Conservation (phyloP, 495 filamentous ascomycete species). For the Tetracladium setigerum region DNA sequence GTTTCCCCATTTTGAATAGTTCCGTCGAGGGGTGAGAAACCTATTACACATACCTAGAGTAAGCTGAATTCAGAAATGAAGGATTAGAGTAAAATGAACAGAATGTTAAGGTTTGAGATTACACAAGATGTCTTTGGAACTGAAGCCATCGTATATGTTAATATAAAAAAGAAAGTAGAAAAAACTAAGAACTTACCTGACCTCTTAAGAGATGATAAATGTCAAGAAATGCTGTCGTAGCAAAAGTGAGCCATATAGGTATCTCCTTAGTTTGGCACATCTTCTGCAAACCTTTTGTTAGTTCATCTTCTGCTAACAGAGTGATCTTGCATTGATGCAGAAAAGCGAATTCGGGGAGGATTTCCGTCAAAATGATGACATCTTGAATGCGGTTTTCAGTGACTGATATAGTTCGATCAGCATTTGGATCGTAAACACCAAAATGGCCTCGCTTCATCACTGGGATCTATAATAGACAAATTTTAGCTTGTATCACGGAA, state of each 20-base stretch:
- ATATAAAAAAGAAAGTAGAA: no score
- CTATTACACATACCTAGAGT: no score
- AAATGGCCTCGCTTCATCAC: slow-evolving; percentile 27
- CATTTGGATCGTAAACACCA: slow-evolving; percentile 25
- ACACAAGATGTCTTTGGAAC: no score
- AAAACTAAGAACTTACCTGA: not conserved
- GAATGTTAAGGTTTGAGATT: no score
- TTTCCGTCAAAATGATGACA: slow-evolving; percentile 23
- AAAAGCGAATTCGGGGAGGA: slow-evolving; percentile 28
- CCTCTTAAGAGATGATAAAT: slow-evolving; percentile 26
- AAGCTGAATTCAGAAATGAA: no score
- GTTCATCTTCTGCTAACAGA: slow-evolving; percentile 21
- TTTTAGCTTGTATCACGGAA: no score
- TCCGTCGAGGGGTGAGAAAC: no score
- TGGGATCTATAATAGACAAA: slow-evolving; percentile 21
- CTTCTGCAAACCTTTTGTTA: slow-evolving; percentile 26
- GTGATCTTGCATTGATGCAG: slow-evolving; percentile 20
- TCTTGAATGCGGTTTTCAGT: slow-evolving; percentile 28
- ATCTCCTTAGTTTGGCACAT: slow-evolving; percentile 23
- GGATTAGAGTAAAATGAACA: no score
- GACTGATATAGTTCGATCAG: slow-evolving; percentile 25
- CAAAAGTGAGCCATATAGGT: slow-evolving; percentile 26
- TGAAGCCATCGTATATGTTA: no score
- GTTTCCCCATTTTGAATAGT: no score
- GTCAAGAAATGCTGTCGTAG: slow-evolving; percentile 27